Base-by-base conservation (phyloP, 768 basidiomycete species). In the Amylocystis lapponica region DNA sequence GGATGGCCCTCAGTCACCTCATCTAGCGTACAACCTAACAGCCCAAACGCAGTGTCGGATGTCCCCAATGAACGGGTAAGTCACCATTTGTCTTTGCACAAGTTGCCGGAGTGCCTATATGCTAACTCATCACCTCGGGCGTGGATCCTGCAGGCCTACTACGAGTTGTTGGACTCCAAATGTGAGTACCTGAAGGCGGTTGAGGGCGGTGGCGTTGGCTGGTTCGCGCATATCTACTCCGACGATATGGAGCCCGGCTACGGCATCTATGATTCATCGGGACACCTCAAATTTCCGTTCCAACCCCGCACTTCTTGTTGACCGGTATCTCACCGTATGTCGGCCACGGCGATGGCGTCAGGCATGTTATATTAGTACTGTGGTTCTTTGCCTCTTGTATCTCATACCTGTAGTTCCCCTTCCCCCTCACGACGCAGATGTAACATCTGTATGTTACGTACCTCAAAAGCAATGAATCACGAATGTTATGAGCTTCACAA, bases 191-290 rank as follows among this genome's bases (percentile, higher is more conserved):
- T 88, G 54, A 88, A 88, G 62, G 54, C 49, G 0, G 74, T 75
- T 20, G 56, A 63, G 13, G 74, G 73, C 3, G 83, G 83, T 17
- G 83, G 83, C 19, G 65, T 87, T 27, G 83, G 86, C 10, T 89
- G 86, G 86, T 89, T 89, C 52, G 83, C 82, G 21, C 86, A 88
- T 56, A 79, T 87, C 41, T 87, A 86, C 54, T 78, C 79, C 2
- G 86, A 86, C 54, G 46, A 61, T 47, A 72, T 78, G 60, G 72
- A 71, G 39, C 78, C 80, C 14, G 85, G 85, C 10, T 88, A 88
- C 53, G 86, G 85, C 5, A 74, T 87, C 40, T 82, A 81, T 53
- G 61, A 71, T 25, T 48, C 31, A 0, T 59, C 65, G 23, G 76
- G 78, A 17, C 54, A 58, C 17, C 50, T 71, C 48, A 86, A 87